phyloP scores from a whole-genome alignment of 2,329 filamentous ascomycete genomes.

The Colletotrichum higginsianum region DNA sequence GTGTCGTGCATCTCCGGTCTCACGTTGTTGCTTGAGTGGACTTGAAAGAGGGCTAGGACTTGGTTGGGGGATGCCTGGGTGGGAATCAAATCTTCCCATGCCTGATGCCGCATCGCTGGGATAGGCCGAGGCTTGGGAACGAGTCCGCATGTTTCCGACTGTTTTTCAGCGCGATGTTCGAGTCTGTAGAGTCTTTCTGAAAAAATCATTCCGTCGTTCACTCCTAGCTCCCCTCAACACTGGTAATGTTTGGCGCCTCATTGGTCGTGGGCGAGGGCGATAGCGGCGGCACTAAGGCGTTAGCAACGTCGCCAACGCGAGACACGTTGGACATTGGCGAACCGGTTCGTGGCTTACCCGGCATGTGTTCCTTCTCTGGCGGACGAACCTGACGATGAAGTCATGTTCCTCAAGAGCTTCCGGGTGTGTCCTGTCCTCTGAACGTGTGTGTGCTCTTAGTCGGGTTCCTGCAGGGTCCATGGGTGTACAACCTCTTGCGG shows the following conservation, averaged over 20 bases:
- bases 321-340: slow-evolving; percentile 8
- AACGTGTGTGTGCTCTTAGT: background rate
- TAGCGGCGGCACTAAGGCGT: slow-evolving; percentile 30
- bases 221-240: background rate
- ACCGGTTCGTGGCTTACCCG: slow-evolving; percentile 12
- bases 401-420: too few species aligned
- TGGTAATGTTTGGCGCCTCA: background rate
- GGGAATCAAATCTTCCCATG: background rate
- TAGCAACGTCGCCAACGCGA: slow-evolving; percentile 16
- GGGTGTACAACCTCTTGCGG: background rate
- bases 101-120: background rate
- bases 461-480: slow-evolving; percentile 26
- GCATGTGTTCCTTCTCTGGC: slow-evolving; percentile 9
- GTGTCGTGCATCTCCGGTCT: too few species aligned
- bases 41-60: background rate
- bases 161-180: too few species aligned
- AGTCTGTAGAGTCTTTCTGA: background rate
- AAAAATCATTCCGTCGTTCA: background rate
- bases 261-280: background rate
- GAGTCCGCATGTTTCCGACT: background rate
- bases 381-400: background rate
- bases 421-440: background rate
- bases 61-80: background rate
- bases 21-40: background rate
- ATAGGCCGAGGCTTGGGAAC: background rate